phyloP scores from a whole-genome alignment of 371 early-diverging fungal species.

The Capillidium heterosporum region DNA sequence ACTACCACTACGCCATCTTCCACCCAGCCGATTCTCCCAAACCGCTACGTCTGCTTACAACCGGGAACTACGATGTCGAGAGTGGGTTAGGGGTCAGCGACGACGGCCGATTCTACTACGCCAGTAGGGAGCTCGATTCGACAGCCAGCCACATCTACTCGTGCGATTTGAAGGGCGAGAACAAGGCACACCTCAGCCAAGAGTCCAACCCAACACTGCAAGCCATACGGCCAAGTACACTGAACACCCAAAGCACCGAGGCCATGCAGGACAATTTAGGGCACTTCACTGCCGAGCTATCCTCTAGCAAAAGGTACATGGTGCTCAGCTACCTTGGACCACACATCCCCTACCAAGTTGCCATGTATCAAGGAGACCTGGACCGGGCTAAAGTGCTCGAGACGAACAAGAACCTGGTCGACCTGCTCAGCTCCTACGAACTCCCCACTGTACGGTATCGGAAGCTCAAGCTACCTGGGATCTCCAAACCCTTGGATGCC shows the following conservation, averaged over 20 bases:
- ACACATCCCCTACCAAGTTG: constrained; percentile 57
- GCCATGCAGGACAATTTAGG: background rate
- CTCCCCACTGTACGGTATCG: background rate
- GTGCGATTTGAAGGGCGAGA: constrained; percentile 21
- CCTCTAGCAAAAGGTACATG: constrained; percentile 53
- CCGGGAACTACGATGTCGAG: constrained; percentile 1
- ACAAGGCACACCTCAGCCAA: constrained; percentile 21
- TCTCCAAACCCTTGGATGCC: background rate
- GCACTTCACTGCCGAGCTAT: constrained; percentile 45
- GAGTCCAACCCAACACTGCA: constrained; percentile 24
- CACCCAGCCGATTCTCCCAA: background rate
- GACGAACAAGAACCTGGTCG: background rate
- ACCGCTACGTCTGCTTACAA: background rate
- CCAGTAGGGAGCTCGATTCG: background rate
- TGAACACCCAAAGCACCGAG: background rate
- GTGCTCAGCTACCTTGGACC: constrained; percentile 69
- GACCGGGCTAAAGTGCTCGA: background rate
- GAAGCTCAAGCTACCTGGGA: background rate
- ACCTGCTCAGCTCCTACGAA: background rate
- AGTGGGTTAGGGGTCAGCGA: background rate
- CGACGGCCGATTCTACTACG: background rate
- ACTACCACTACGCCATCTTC: constrained; percentile 3
- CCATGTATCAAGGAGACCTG: background rate
- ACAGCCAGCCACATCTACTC: constrained; percentile 9
- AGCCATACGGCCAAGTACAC: background rate